These are phyloP conservation scores for Pelargonium nanum DNA, from an alignment of 345 rosid genomes.

Conservation along the genomic window DNA sequence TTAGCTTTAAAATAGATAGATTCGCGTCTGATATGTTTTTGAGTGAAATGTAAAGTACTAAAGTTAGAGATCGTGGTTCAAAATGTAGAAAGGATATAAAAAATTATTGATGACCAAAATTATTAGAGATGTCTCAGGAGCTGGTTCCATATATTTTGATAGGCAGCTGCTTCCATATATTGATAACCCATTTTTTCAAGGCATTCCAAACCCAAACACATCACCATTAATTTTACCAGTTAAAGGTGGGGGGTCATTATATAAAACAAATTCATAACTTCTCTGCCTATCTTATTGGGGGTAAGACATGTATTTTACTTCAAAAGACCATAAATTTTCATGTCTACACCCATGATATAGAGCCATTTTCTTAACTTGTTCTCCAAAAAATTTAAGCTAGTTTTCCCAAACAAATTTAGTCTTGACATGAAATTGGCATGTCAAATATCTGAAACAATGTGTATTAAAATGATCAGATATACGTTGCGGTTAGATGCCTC, in stretches of 20 bases:
- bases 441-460: not conserved
- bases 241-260: not conserved
- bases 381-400: too few species aligned
- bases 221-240: not conserved
- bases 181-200: constrained; percentile 1
- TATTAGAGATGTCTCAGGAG: constrained; percentile 4
- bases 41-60: too few species aligned
- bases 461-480: not conserved
- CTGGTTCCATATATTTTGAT: constrained; percentile 10
- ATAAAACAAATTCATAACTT: not conserved
- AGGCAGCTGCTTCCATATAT: constrained; percentile 10
- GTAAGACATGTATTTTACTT: not conserved
- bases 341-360: not conserved
- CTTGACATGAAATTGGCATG: not conserved
- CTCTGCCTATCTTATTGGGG: not conserved
- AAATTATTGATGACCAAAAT: not conserved
- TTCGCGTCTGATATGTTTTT: not conserved
- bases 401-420: not conserved
- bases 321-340: too few species aligned
- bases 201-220: not conserved
- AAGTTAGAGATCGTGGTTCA: not conserved
- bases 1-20: not conserved
- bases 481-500: not conserved
- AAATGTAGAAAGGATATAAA: not conserved
- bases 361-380: not conserved